Conservation (phyloP, 768 basidiomycete species). For the Daedalea quercina region DNA sequence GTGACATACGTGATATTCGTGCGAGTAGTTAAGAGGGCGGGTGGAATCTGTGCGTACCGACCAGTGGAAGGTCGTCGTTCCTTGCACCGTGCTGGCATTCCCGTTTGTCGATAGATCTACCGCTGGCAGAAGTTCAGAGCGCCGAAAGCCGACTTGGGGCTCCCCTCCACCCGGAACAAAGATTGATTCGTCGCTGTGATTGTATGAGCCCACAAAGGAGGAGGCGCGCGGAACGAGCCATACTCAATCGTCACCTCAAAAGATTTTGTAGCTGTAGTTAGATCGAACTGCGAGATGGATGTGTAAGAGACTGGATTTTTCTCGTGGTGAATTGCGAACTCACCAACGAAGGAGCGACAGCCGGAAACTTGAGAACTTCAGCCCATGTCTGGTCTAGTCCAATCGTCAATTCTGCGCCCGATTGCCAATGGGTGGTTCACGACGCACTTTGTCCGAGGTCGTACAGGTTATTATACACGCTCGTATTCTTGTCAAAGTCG, state of each 20-base stretch:
- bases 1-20: background rate
- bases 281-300: conserved; percentile 11
- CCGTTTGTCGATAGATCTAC: background rate
- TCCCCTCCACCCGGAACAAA: background rate
- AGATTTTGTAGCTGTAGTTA: conserved; percentile 8
- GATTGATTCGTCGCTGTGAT: background rate
- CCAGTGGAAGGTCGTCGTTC: background rate
- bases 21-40: background rate
- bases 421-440: too few relatives aligned
- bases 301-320: background rate
- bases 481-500: conserved; percentile 18
- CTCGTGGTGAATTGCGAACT: background rate
- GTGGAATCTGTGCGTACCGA: background rate
- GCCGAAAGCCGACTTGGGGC: background rate
- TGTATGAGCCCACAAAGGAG: background rate
- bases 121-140: background rate
- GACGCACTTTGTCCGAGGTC: conserved; percentile 14
- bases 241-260: conserved; percentile 15
- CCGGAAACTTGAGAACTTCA: conserved; percentile 14
- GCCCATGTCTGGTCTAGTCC: conserved; percentile 16
- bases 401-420: too few relatives aligned
- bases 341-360: conserved; percentile 10
- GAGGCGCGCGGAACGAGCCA: background rate
- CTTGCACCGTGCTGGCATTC: background rate
- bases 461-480: conserved; percentile 12